Evolutionary conservation across 495 filamentous ascomycete genomes (phyloP).

Genomic region (Hypoxylon crocopeplum): DNA sequence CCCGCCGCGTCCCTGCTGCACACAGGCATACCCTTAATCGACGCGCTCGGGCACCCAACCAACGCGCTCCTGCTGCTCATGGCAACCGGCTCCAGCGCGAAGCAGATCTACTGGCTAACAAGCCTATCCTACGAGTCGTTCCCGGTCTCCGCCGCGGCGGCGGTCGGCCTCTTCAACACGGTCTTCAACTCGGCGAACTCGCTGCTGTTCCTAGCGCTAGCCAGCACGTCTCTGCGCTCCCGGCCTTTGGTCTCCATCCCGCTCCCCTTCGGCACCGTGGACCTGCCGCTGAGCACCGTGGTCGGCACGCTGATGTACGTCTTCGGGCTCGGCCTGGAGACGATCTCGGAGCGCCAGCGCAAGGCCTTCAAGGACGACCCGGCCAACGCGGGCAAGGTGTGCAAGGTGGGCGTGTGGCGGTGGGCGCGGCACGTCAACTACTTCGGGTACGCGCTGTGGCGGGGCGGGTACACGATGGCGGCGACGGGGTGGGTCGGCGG

Average conservation of each 20-base stretch:
- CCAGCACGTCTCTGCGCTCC: slow-evolving; percentile 47
- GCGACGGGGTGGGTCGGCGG: slow-evolving; percentile 55
- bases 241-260: slow-evolving; percentile 20
- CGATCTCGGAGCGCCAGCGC: slow-evolving; percentile 59
- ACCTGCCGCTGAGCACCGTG: slow-evolving; percentile 40
- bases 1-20: slow-evolving; percentile 41
- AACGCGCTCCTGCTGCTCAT: slow-evolving; percentile 54
- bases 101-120: slow-evolving; percentile 58
- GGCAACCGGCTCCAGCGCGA: slow-evolving; percentile 54
- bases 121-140: slow-evolving; percentile 53
- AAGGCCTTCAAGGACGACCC: slow-evolving; percentile 59
- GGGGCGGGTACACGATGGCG: slow-evolving; percentile 58
- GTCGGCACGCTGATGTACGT: slow-evolving; percentile 54
- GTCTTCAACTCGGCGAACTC: slow-evolving; percentile 54
- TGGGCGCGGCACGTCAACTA: slow-evolving; percentile 67
- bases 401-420: slow-evolving; percentile 58
- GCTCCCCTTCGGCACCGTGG: slow-evolving; percentile 8
- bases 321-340: slow-evolving; percentile 56
- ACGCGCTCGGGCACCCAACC: slow-evolving; percentile 30
- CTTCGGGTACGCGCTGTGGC: slow-evolving; percentile 62
- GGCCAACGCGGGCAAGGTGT: slow-evolving; percentile 62
- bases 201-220: slow-evolving; percentile 50
- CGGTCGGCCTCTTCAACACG: slow-evolving; percentile 54
- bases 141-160: slow-evolving; percentile 40
- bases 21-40: slow-evolving; percentile 19